phyloP scores from a whole-genome alignment of 768 basidiomycete species.

The Mrakia blollopis region DNA sequence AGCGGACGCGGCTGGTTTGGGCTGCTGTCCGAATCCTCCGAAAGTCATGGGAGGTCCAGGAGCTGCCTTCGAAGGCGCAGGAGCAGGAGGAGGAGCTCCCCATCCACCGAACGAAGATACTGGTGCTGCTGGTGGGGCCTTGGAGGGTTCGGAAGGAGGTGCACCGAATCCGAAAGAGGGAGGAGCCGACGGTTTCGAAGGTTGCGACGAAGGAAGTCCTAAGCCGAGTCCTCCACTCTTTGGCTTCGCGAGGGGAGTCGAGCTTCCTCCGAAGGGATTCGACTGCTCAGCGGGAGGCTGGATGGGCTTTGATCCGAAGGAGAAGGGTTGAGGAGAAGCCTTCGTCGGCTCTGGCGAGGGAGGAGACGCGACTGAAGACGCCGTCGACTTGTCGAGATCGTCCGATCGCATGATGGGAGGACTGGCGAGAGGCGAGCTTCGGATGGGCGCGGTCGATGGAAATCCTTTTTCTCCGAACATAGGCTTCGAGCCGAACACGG shows the following conservation, averaged over 20 bases:
- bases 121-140: background rate
- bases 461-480: conserved; percentile 17
- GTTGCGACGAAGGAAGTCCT: conserved; percentile 2
- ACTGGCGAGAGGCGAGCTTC: conserved; percentile 21
- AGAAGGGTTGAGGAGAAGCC: conserved; percentile 1
- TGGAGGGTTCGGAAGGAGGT: background rate
- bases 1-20: conserved; percentile 10
- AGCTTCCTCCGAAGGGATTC: background rate
- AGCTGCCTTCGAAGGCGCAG: background rate
- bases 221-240: conserved; percentile 13
- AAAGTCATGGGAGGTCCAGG: conserved; percentile 6
- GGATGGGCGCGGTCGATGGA: conserved; percentile 11
- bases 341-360: background rate
- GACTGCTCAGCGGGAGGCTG: background rate
- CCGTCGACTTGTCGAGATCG: conserved; percentile 9
- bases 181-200: conserved; percentile 1
- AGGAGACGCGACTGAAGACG: conserved; percentile 5
- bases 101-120: background rate
- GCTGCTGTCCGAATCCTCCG: conserved; percentile 22
- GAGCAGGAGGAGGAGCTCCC: conserved; percentile 12
- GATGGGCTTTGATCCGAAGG: background rate
- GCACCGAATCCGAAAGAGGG: conserved; percentile 12
- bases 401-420: conserved; percentile 18
- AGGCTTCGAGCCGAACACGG: conserved; percentile 18
- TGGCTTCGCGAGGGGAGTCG: background rate